Percentiles rank a stretch among this genome's conserved stretches.
These are phyloP conservation scores for Zygoascus bituminiphila DNA, from an alignment of 805 yeast genomes.

Conservation along the genomic window DNA sequence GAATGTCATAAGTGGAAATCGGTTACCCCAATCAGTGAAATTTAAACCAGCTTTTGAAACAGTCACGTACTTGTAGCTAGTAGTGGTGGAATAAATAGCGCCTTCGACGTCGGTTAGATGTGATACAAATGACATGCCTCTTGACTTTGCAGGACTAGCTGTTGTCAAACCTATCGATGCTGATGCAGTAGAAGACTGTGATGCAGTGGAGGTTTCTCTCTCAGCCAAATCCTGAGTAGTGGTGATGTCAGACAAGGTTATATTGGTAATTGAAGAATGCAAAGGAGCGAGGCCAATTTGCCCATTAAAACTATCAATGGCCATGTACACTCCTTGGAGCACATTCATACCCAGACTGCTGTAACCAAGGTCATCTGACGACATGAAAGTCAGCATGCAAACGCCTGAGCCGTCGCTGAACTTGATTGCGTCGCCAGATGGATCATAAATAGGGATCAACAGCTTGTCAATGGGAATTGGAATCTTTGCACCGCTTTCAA, in stretches of 20 bases:
- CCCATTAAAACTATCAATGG: slow-evolving; percentile 15
- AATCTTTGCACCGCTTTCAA: slow-evolving; percentile 13
- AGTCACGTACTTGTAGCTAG: slow-evolving; percentile 2
- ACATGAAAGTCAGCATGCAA: slow-evolving; percentile 17
- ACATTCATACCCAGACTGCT: slow-evolving; percentile 16
- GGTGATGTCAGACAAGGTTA: background rate
- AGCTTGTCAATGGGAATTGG: slow-evolving; percentile 15
- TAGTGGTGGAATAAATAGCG: slow-evolving; percentile 1
- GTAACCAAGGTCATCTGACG: slow-evolving; percentile 15
- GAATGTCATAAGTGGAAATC: slow-evolving; percentile 12
- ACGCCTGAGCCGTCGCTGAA: slow-evolving; percentile 14
- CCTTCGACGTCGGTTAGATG: background rate
- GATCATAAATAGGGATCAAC: slow-evolving; percentile 13
- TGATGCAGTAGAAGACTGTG: background rate
- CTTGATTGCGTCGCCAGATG: slow-evolving; percentile 10
- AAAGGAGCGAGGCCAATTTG: slow-evolving; percentile 17
- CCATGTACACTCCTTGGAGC: slow-evolving; percentile 16
- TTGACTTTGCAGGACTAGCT: background rate
- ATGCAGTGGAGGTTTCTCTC: background rate
- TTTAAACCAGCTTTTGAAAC: background rate
- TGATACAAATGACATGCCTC: background rate
- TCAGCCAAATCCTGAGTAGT: background rate
- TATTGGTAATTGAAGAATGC: background rate
- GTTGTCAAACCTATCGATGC: background rate
- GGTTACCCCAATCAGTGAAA: slow-evolving; percentile 7